Evolutionary conservation across 2,329 filamentous ascomycete species (phyloP), one percentile per base, ranked within the genome.

Genomic region (Talaromyces amestolkiae): DNA sequence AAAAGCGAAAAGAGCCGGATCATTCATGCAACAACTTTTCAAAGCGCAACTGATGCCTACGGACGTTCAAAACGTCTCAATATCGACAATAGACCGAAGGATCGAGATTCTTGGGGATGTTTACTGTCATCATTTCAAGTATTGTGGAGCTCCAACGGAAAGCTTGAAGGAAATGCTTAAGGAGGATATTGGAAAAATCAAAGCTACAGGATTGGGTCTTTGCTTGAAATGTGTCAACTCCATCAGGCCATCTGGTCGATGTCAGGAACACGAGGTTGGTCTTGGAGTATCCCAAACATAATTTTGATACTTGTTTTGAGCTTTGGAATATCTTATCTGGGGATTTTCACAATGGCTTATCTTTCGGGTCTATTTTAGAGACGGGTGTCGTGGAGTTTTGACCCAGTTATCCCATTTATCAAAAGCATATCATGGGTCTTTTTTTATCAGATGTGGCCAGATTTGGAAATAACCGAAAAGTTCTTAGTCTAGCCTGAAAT

Each of bases 61-160:
- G 19, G 53, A 58, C n/a, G 35, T 60, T 33, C 10, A 5, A 4
- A n/a, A 27, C 6, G 22, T 17, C 6, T 41, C 37, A 17, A 22
- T 22, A 1, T 0, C 15, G 6, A 15, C 10, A 2, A n/a, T 24
- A 35, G 35, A 13, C 15, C 5, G 22, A 3, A 33, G 39, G 15
- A 2, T 86, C 0, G 24, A 51, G 0, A 31, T 3, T 2, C 47
- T 51, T 13, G 22, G 2, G 3, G 22, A 51, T 6, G 45, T 49
- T 17, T 15, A 11, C 7, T 27, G 22, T 51, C 13, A 11, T 13
- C 47, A 51, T 51, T 51, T 51, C 24, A 51, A 4, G 6, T 27
- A 51, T 4, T 51, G 47, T 27, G 6, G 2, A 27, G 13, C 24
- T 22, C 5, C 22, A 15, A 3, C 22, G 6, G 15, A 8, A 15